A percentile compares a stretch with the other conserved stretches of the same genome.
These are phyloP conservation scores for Rhizopus arrhizus DNA, from an alignment of 371 early-diverging fungal species.

Conservation along the genomic window DNA sequence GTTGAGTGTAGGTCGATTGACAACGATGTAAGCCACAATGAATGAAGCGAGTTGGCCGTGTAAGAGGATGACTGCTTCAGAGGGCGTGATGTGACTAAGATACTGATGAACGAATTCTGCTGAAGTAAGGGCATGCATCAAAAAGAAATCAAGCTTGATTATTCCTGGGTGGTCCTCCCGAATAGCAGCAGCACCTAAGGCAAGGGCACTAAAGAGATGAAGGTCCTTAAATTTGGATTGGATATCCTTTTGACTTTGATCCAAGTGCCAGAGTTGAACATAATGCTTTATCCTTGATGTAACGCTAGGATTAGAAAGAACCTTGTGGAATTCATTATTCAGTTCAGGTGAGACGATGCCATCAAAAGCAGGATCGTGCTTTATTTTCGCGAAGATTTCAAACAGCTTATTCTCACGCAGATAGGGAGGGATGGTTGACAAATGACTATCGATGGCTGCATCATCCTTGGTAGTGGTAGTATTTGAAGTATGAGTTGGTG, in stretches of 20 bases:
- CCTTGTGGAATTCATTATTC: slow-evolving; percentile 17
- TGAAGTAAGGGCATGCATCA: slow-evolving; percentile 62
- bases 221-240: slow-evolving; percentile 43
- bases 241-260: slow-evolving; percentile 33
- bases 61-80: slow-evolving; percentile 43
- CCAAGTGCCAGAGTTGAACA: slow-evolving; percentile 36
- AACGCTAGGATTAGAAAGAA: slow-evolving; percentile 29
- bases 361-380: slow-evolving; percentile 42
- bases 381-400: slow-evolving; percentile 28
- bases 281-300: slow-evolving; percentile 34
- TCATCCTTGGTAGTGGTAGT: background rate
- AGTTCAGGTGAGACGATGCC: slow-evolving; percentile 3
- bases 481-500: background rate
- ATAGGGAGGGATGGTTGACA: slow-evolving; percentile 14
- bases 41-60: slow-evolving; percentile 39
- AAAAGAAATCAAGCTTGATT: slow-evolving; percentile 46
- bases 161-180: slow-evolving; percentile 29
- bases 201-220: slow-evolving; percentile 26
- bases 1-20: slow-evolving; percentile 49
- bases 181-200: slow-evolving; percentile 36
- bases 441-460: background rate
- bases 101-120: slow-evolving; percentile 51
- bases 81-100: slow-evolving; percentile 31
- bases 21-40: slow-evolving; percentile 41
- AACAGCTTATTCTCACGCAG: slow-evolving; percentile 31